Base-by-base conservation (phyloP, 345 rosid genomes). In the Gossypium herbaceum region DNA sequence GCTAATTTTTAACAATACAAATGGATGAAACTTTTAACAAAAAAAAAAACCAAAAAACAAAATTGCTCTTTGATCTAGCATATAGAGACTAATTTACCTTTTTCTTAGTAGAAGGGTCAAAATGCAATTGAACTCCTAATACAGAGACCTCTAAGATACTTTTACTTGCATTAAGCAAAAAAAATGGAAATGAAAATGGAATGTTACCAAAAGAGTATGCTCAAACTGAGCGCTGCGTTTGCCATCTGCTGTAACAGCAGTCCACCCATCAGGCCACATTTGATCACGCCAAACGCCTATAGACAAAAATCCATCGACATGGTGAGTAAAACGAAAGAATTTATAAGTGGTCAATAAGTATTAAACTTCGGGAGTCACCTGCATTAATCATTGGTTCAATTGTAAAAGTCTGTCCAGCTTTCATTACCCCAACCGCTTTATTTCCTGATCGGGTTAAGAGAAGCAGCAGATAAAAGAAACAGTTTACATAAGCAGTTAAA, bases 201-300 rank as follows among this genome's bases (percentile, higher is more conserved):
- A 2, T 41, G 17, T 83, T 84, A 91, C 98, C 95, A 94, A 62
- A 76, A 94, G 95, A 0, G 98, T 92, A 75, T 94, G 98, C 85
- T 94, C 98, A 84, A 94, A 94, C 86, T 92, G 98, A 76, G 98
- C 98, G 64, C 98, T 94, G 79, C 92, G 84, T 84, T 91, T 94
- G 54, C 98, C 98, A 83, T 94, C 98, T 2, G 89, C 92, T 3
- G 98, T 86, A 44, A 91, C 98, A 47, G 91, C 97, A 73, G 97
- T 92, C 98, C 98, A 94, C 73, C 98, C 95, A 76, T 94, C 98
- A 56, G 98, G 98, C 98, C 98, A 94, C 92, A 86, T 88, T 25
- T 88, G 85, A 82, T 94, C 96, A 15, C 91, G 86, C 98, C 98
- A 92, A 66, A 81, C 85, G 11, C 98, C 97, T 92, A 71, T 17